Evolutionary conservation across 176 grass and related monocot genomes (phyloP).

Genomic region (Phragmites australis): DNA sequence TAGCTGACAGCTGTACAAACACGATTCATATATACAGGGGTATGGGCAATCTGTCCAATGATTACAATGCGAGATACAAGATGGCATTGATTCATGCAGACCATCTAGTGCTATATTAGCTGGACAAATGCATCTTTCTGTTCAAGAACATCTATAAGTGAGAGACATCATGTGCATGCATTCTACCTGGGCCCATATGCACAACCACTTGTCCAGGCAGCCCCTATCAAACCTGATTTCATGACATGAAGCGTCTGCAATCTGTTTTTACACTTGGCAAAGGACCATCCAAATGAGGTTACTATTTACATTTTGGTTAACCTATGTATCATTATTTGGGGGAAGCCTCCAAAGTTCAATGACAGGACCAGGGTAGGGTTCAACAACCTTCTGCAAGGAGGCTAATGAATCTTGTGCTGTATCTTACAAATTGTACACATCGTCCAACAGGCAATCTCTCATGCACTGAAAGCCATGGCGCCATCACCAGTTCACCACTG

Average conservation of each 20-base stretch:
- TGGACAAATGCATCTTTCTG: conserved; percentile 47
- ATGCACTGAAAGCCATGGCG: conserved; percentile 11
- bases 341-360: conserved; percentile 57
- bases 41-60: conserved; percentile 26
- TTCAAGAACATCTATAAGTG: conserved; percentile 37
- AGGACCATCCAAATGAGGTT: conserved; percentile 51
- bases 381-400: conserved; percentile 61
- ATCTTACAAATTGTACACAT: conserved; percentile 69
- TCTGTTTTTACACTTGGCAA: conserved; percentile 66
- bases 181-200: conserved; percentile 55
- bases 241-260: conserved; percentile 60
- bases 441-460: conserved; percentile 39
- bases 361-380: conserved; percentile 42
- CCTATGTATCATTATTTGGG: conserved; percentile 75
- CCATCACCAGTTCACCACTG: conserved; percentile 1
- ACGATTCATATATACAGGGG: conserved; percentile 42
- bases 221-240: conserved; percentile 70
- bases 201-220: conserved; percentile 59
- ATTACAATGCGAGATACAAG: conserved; percentile 28
- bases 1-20: conserved; percentile 37
- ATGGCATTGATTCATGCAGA: conserved; percentile 9
- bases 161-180: conserved; percentile 45
- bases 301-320: conserved; percentile 88
- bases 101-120: conserved; percentile 45
- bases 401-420: conserved; percentile 80